Base-by-base conservation (phyloP, 805 yeast species). In the Wickerhamomyces xylosicus region DNA sequence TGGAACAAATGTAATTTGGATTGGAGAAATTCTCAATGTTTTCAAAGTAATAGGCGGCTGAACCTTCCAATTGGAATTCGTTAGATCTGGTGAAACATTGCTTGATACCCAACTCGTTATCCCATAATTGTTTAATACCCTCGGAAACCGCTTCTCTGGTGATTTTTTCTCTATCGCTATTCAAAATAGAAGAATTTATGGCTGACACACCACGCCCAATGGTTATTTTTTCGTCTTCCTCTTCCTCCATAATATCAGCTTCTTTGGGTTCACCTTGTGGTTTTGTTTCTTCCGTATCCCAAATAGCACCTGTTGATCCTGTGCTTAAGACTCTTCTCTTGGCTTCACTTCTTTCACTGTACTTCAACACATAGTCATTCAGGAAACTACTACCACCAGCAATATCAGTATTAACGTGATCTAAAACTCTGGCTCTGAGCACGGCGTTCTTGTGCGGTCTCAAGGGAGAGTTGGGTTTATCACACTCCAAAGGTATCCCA, bases 1-100 rank as follows among this genome's bases (percentile, higher is more conserved):
- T 86, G 7, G 77, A 61, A 45, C 95, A 89, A 9, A 71, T 50
- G 56, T 86, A 89, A 42, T 67, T 62, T 0, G 75, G 74, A 40
- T 74, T 66, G 1, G 82, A 76, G 58, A 85, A 80, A 35, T 76
- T 73, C 37, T 54, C 55, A n/a, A 84, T 74, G 47, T 80, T 74
- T 31, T 80, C 81, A 56, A 90, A 86, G 56, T 85, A 89, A 61
- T 82, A 86, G 8, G 75, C 62, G 0, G 95, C 87, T 34, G 85
- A 80, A 4, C 85, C 79, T 56, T 87, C 97, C 33, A 90, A 63
- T 55, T 87, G 96, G 56, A 86, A 86, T 52, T 77, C 81, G 56
- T 82, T 84, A 0, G 87, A 66, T 46, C 79, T 67, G 11, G 58
- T 58, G 51, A 66, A 77, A 58, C 82, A 73, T 44, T 62, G 66